Base-by-base conservation (phyloP, 2,329 filamentous ascomycete species). In the Hysterium pulicare region DNA sequence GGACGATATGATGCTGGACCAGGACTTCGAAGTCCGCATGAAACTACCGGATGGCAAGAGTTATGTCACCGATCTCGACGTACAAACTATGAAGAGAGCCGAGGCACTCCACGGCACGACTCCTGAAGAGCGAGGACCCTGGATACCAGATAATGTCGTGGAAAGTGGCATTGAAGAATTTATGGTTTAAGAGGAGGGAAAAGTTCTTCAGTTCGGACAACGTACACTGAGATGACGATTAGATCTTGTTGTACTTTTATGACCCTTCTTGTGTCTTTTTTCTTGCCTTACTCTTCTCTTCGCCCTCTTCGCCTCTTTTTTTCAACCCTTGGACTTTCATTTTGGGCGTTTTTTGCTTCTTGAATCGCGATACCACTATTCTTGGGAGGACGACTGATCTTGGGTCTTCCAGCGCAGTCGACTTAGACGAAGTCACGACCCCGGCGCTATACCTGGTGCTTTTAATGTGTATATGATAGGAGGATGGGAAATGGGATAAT, bases 1-100 rank as follows among this genome's bases (percentile, higher is more conserved):
- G 74, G 93, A 98, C 63, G 93, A 98, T 70, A 93, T 97, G 89
- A 95, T 96, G 90, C 83, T 98, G 38, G 89, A 90, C 55, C 90
- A 87, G 13, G 90, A 95, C 57, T 90, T 93, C 59, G 93, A 98
- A 70, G 89, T 97, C 28, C 88, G 91, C 60, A 77, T 95, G 66
- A 83, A 83, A 67, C 77, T 96, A 47, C 59, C 61, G 1, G 63
- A 62, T 15, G 79, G 79, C 19, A 85, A 88, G 60, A 81, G 81
- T 59, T 97, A 95, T 63, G 84, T 96, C 30, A 97, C 91, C 5
- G 93, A 97, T 61, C 76, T 98, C 33, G 93, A 97, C 61, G 81
- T 96, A 38, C 85, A 93, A 72, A 96, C 90, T 2, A 68, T 97
- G 62, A 85, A 86, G 66, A 81, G 91, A 23, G 89, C 90, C n/a